These are phyloP conservation scores for Coemansia erecta DNA, from an alignment of 192 early-diverging fungal species.

Conservation along the genomic window DNA sequence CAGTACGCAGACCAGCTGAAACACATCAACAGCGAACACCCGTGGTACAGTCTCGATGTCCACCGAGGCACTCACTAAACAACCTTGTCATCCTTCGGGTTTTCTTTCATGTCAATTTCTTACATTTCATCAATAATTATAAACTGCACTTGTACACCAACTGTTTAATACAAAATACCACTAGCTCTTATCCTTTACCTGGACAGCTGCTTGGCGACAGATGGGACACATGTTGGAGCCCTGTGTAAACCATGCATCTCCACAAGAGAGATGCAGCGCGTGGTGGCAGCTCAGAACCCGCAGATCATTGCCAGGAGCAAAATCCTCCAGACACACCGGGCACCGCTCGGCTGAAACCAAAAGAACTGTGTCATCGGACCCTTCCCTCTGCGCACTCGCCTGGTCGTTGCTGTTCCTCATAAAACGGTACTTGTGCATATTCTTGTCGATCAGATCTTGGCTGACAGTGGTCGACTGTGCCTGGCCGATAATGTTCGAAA, in stretches of 20 bases:
- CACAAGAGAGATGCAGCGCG: conserved; percentile 37
- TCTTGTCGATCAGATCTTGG: conserved; percentile 42
- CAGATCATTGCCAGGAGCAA: conserved; percentile 26
- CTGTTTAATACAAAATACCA: neutral
- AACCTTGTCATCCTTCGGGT: neutral
- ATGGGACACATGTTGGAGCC: conserved; percentile 48
- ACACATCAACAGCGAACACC: conserved; percentile 28
- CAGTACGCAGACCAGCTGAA: conserved; percentile 20
- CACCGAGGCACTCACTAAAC: conserved; percentile 23
- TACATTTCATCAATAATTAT: neutral
- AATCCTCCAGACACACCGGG: conserved; percentile 46
- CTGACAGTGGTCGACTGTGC: conserved; percentile 25
- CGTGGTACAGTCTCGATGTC: conserved; percentile 43
- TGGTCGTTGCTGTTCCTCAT: neutral
- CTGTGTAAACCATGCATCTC: conserved; percentile 49
- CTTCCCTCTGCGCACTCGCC: neutral
- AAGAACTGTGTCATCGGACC: conserved; percentile 3
- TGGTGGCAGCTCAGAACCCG: conserved; percentile 42
- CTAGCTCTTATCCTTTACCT: neutral
- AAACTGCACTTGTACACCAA: neutral
- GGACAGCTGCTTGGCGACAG: conserved; percentile 40
- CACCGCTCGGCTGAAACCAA: conserved; percentile 44
- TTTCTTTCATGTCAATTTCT: neutral
- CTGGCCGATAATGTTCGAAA: conserved; percentile 43
- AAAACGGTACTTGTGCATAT: conserved; percentile 18